These are phyloP conservation scores for Pseudomonodictys pantanalensis DNA, from an alignment of 495 filamentous ascomycete genomes.

Conservation along the genomic window DNA sequence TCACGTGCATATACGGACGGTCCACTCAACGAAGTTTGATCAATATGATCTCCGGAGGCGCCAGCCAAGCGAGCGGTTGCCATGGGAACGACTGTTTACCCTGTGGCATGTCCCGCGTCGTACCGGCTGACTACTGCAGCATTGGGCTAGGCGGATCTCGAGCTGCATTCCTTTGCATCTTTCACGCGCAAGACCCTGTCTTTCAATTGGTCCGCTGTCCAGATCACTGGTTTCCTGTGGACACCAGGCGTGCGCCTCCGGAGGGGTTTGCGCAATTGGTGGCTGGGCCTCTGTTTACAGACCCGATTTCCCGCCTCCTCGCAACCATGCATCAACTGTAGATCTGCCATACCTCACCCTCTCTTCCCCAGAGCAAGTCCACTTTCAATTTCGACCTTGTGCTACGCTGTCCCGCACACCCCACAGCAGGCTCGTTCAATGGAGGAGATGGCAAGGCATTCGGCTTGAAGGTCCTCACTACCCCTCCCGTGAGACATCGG, in stretches of 20 bases:
- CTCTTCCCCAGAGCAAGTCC: neutral
- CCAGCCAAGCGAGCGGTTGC: neutral
- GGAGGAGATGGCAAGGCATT: constrained; percentile 9
- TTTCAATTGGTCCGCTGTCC: constrained; percentile 1
- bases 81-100: neutral
- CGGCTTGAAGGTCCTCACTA: constrained; percentile 13
- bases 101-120: neutral
- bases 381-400: constrained; percentile 1
- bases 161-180: too few species aligned
- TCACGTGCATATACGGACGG: too few species aligned
- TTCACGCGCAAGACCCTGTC: neutral
- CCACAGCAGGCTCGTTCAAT: constrained; percentile 11
- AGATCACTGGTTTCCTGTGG: neutral
- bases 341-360: constrained; percentile 17
- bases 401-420: constrained; percentile 7
- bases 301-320: constrained; percentile 10
- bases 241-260: neutral
- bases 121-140: too few species aligned
- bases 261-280: constrained; percentile 14
- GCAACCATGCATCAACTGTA: constrained; percentile 21
- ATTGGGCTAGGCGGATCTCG: too few species aligned
- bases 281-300: constrained; percentile 32
- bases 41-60: too few species aligned
- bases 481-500: neutral
- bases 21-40: too few species aligned